Conservation (phyloP, 2,329 filamentous ascomycete genomes). For the Fusarium sp. region DNA sequence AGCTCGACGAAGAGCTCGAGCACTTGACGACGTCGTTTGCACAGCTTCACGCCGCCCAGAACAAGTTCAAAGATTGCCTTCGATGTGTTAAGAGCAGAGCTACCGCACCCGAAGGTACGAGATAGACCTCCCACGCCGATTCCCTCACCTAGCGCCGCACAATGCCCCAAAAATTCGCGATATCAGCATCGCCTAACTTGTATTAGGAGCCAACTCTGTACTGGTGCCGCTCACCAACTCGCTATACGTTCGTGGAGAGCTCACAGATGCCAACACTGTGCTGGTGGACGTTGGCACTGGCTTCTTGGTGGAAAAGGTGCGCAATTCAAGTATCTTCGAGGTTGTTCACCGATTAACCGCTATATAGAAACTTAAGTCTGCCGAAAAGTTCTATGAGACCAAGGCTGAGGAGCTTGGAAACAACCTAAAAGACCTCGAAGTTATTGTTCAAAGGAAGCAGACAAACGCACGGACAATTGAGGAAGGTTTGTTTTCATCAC, state of each 20-base stretch:
- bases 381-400: constrained; percentile 66
- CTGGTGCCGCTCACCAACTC: constrained; percentile 96
- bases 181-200: constrained; percentile 15
- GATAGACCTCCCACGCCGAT: neutral
- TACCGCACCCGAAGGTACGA: constrained; percentile 46
- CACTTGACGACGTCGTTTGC: constrained; percentile 91
- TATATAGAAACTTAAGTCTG: constrained; percentile 62
- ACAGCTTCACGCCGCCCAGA: constrained; percentile 88
- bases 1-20: constrained; percentile 95
- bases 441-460: constrained; percentile 76
- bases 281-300: constrained; percentile 94
- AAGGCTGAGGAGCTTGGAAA: constrained; percentile 65
- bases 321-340: neutral
- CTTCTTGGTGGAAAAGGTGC: constrained; percentile 92
- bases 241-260: constrained; percentile 87
- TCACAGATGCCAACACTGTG: constrained; percentile 80
- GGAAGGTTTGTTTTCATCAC: constrained; percentile 69
- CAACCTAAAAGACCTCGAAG: constrained; percentile 67
- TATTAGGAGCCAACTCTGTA: constrained; percentile 63
- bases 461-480: constrained; percentile 88
- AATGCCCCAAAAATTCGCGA: neutral
- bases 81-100: constrained; percentile 71
- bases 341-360: constrained; percentile 22
- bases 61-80: constrained; percentile 92
- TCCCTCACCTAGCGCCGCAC: neutral